phyloP scores from a whole-genome alignment of 2,329 filamentous ascomycete species.

The Sporothrix inflata region DNA sequence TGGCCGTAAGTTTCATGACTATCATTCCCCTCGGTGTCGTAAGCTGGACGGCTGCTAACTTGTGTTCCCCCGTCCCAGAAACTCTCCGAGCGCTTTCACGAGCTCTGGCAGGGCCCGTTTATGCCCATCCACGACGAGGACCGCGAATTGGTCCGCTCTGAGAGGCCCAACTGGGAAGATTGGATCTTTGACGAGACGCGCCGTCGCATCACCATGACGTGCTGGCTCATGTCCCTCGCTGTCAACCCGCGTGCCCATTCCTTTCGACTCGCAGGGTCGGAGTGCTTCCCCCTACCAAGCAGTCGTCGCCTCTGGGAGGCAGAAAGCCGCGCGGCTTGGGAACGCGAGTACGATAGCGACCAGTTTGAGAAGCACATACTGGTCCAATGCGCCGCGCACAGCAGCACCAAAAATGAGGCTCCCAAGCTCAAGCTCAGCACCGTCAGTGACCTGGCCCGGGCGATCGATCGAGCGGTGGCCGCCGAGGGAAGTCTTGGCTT shows the following conservation, averaged over 20 bases:
- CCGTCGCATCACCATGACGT: constrained; percentile 34
- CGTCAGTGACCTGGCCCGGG: background rate
- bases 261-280: background rate
- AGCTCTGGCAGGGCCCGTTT: background rate
- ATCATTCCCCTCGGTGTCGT: background rate
- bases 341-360: constrained; percentile 27
- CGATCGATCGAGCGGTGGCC: background rate
- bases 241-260: constrained; percentile 20
- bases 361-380: constrained; percentile 7
- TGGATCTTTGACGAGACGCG: constrained; percentile 42
- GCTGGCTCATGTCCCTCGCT: constrained; percentile 29
- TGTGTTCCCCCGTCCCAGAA: background rate
- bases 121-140: background rate
- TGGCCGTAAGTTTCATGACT: background rate
- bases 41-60: background rate
- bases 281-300: constrained; percentile 25
- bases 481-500: background rate
- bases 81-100: background rate
- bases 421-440: background rate
- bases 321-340: constrained; percentile 22
- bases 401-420: background rate
- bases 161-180: constrained; percentile 37
- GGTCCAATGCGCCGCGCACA: background rate
- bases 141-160: background rate
- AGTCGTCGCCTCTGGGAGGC: constrained; percentile 31